Evolutionary conservation across 306 rosid genomes (phyloP).

Genomic region (Quercus cerris): DNA sequence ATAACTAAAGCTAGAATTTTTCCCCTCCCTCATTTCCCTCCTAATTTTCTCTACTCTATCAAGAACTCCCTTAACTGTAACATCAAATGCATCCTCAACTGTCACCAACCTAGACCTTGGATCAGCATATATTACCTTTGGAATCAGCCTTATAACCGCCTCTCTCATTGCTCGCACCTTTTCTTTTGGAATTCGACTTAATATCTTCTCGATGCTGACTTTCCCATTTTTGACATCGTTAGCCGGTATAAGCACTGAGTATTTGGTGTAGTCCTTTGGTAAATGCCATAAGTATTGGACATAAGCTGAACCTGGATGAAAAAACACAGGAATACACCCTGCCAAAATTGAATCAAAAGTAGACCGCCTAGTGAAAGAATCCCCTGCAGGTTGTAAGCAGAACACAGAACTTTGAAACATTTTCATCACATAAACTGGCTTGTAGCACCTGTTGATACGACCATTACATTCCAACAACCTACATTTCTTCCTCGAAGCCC

Average conservation of each 20-base stretch:
- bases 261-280: conserved; percentile 28
- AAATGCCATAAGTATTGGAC: conserved; percentile 46
- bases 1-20: conserved; percentile 22
- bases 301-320: conserved; percentile 49
- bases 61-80: conserved; percentile 36
- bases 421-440: conserved; percentile 39
- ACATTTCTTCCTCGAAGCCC: conserved; percentile 28
- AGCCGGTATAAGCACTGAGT: conserved; percentile 32
- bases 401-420: conserved; percentile 44
- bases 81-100: conserved; percentile 46
- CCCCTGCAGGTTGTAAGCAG: conserved; percentile 55
- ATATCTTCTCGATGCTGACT: conserved; percentile 24
- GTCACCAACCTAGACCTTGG: conserved; percentile 29
- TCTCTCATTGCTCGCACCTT: conserved; percentile 33
- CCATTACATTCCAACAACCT: conserved; percentile 29
- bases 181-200: conserved; percentile 22
- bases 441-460: conserved; percentile 33
- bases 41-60: conserved; percentile 30
- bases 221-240: conserved; percentile 18
- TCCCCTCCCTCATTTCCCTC: conserved; percentile 27
- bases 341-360: conserved; percentile 45
- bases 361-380: conserved; percentile 44
- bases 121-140: conserved; percentile 31
- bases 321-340: conserved; percentile 52
- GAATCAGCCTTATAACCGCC: conserved; percentile 36